Evolutionary conservation across 306 rosid genomes (phyloP).

Genomic region (Albizia julibrissin): DNA sequence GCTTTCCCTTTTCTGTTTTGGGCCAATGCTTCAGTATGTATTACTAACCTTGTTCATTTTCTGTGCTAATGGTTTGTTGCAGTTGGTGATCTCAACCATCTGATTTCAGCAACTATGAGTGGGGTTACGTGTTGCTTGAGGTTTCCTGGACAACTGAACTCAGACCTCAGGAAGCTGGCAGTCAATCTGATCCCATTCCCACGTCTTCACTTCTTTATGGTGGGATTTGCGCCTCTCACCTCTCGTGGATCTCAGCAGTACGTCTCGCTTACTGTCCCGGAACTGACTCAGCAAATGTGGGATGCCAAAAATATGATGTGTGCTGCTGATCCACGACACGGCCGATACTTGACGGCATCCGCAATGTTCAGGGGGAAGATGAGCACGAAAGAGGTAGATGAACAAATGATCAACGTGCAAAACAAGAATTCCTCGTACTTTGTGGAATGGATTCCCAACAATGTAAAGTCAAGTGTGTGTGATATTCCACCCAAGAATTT

Average conservation of each 20-base stretch:
- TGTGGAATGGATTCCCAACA: slow-evolving; percentile 92
- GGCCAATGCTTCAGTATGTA: background rate
- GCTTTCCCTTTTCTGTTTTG: background rate
- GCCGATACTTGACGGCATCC: slow-evolving; percentile 81
- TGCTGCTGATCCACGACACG: slow-evolving; percentile 91
- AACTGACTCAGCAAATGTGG: slow-evolving; percentile 96
- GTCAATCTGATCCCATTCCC: slow-evolving; percentile 93
- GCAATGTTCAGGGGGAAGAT: slow-evolving; percentile 92
- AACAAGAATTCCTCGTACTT: slow-evolving; percentile 89
- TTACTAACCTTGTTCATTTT: background rate
- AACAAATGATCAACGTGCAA: slow-evolving; percentile 91
- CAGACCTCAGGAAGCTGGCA: slow-evolving; percentile 79
- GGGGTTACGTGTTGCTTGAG: slow-evolving; percentile 92
- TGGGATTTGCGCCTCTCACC: slow-evolving; percentile 88
- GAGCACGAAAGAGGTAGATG: slow-evolving; percentile 94
- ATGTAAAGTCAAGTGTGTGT: slow-evolving; percentile 85
- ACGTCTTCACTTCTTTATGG: slow-evolving; percentile 94
- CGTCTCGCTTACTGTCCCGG: slow-evolving; percentile 85
- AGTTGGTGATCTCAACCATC: slow-evolving; percentile 93
- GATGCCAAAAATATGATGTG: slow-evolving; percentile 94
- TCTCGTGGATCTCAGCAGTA: slow-evolving; percentile 92
- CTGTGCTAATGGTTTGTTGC: slow-evolving; percentile 21
- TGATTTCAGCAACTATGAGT: slow-evolving; percentile 94
- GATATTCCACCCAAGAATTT: slow-evolving; percentile 75
- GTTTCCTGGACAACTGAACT: slow-evolving; percentile 90